Base-by-base conservation (phyloP, 2,329 filamentous ascomycete species). In the Exophiala xenobiotica region DNA sequence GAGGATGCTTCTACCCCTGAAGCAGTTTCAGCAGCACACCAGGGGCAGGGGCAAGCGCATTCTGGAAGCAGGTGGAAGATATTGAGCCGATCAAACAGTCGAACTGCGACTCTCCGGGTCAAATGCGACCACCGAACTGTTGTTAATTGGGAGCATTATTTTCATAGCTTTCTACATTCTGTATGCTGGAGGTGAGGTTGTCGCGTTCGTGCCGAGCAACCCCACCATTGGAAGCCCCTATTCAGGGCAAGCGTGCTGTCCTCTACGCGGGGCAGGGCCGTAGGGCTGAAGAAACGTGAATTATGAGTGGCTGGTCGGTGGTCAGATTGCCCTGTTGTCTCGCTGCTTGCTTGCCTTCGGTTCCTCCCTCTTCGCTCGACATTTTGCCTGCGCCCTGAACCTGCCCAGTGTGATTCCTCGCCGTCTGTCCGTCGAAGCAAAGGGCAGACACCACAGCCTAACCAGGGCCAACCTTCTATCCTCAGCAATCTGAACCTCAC, bases 131-230 rank as follows among this genome's bases (percentile, higher is more conserved):
- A 7, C 9, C 31, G 7, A 16, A 35, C n/a, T 20, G 6, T 4
- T 24, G n/a, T 22, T 22, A 23, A 24, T 40, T n/a, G n/a, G n/a
- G 19, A 40, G 22, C 22, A 24, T 6, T 39, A 22, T 12, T 18
- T 12, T 40, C 12, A n/a, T 40, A 6, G 31, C 31, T 35, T 12
- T 14, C 19, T 42, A 39, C 33, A 22, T 19, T 29, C n/a, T n/a
- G n/a, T n/a, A n/a, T n/a, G n/a, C 11, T 57, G n/a, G 54, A 57
- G 54, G 59, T 58, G 49, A 53, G 53, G 49, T 51, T 55, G 41
- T 48, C 27, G 38, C 41, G 37, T 29, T 31, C 33, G 24, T 53
- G 59, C 59, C 57, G 56, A 59, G 57, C 49, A 20, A 60, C 59
- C 59, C 57, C 59, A 54, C 59, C 57, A 58, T 56, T 12, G 42